Conservation (phyloP, 2,329 filamentous ascomycete species). For the Fusarium chlamydosporum region DNA sequence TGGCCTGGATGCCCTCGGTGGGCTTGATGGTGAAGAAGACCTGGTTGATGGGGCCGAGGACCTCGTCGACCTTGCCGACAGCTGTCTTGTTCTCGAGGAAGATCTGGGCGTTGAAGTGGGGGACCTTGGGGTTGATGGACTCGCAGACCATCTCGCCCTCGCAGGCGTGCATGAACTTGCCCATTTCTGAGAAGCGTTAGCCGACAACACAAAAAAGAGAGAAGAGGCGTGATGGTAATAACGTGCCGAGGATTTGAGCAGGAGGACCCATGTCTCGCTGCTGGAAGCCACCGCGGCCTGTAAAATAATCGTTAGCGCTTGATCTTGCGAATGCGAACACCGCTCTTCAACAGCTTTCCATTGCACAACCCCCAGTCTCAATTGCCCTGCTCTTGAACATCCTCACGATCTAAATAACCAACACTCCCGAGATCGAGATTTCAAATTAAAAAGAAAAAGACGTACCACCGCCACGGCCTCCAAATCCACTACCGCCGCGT, state of each 20-base stretch:
- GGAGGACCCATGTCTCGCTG: slow-evolving; percentile 59
- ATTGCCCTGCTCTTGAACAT: neutral
- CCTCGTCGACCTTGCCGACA: slow-evolving; percentile 97
- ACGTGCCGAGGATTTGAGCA: slow-evolving; percentile 56
- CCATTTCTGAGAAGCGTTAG: slow-evolving; percentile 77
- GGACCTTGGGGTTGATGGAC: slow-evolving; percentile 94
- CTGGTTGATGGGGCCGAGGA: slow-evolving; percentile 96
- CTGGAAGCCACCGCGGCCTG: slow-evolving; percentile 58
- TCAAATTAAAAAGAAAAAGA: slow-evolving; percentile 7
- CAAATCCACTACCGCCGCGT: slow-evolving; percentile 55
- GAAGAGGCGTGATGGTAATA: neutral
- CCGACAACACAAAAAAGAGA: neutral
- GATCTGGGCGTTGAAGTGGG: slow-evolving; percentile 99
- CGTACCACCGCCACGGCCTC: slow-evolving; percentile 57
- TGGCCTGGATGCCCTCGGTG: slow-evolving; percentile 93
- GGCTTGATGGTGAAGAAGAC: slow-evolving; percentile 99
- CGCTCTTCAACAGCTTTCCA: slow-evolving; percentile 2
- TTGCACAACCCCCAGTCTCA: neutral
- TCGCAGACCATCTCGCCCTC: slow-evolving; percentile 99
- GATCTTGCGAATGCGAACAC: slow-evolving; percentile 5
- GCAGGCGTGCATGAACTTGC: slow-evolving; percentile 91
- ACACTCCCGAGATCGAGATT: neutral
- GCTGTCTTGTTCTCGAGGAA: slow-evolving; percentile 99
- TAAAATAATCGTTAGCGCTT: slow-evolving; percentile 34
- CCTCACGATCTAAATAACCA: neutral